Evolutionary conservation across 2,329 filamentous ascomycete species (phyloP).

Genomic region (Exophiala viscosa): DNA sequence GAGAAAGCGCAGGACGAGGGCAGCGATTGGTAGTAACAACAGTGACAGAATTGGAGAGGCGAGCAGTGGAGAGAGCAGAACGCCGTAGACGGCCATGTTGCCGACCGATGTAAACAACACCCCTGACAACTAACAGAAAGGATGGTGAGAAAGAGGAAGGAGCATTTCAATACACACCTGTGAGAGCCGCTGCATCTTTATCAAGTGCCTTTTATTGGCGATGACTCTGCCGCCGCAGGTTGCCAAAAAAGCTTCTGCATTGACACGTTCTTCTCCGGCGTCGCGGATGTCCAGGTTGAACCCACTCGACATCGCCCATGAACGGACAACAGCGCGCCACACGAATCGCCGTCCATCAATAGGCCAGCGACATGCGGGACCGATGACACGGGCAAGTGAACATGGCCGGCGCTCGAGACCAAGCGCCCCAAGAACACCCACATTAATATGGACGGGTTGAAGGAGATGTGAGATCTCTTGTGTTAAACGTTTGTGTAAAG

Average conservation of each 20-base stretch:
- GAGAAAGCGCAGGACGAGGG: constrained; percentile 23
- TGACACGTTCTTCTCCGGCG: not conserved
- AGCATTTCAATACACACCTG: not conserved
- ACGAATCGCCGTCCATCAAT: not conserved
- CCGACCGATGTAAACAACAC: not conserved
- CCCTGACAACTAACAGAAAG: not conserved
- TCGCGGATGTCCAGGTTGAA: not conserved
- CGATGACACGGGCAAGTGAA: too few relatives aligned
- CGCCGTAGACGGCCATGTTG: constrained; percentile 12
- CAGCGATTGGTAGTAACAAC: constrained; percentile 13
- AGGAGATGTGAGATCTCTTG: too few relatives aligned
- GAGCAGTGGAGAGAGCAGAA: constrained; percentile 11
- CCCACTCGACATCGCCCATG: not conserved
- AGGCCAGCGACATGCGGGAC: too few relatives aligned
- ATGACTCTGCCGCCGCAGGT: not conserved
- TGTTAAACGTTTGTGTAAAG: too few relatives aligned
- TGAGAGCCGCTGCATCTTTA: not conserved
- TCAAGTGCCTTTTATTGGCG: not conserved
- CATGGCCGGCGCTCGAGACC: too few relatives aligned
- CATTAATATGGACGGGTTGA: too few relatives aligned
- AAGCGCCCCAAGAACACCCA: too few relatives aligned
- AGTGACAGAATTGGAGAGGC: constrained; percentile 9
- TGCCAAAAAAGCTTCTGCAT: not conserved
- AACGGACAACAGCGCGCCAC: not conserved
- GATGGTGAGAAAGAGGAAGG: not conserved